These are phyloP conservation scores for Scedosporium boydii DNA, from an alignment of 2,329 filamentous ascomycete genomes.

Conservation along the genomic window DNA sequence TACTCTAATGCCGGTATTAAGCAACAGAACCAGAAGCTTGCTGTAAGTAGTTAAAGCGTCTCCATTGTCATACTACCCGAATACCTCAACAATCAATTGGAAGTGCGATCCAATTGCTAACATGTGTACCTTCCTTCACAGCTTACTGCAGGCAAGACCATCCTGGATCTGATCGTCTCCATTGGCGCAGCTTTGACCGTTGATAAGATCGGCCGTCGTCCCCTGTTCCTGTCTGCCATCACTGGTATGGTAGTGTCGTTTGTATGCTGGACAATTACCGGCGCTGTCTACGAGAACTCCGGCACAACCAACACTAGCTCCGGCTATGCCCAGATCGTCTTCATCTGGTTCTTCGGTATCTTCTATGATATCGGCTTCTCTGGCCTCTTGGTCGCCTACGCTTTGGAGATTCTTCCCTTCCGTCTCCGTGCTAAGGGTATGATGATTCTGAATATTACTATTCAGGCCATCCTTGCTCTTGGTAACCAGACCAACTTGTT, in stretches of 20 bases:
- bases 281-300: constrained; percentile 41
- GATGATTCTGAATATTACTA: constrained; percentile 56
- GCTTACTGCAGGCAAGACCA: constrained; percentile 45
- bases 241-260: constrained; percentile 39
- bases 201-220: constrained; percentile 41
- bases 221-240: constrained; percentile 41
- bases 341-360: constrained; percentile 50
- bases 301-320: constrained; percentile 31
- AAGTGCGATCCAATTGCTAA: background rate
- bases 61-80: background rate
- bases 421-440: constrained; percentile 48
- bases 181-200: constrained; percentile 41
- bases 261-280: constrained; percentile 40
- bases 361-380: constrained; percentile 53
- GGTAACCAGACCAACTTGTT: constrained; percentile 55
- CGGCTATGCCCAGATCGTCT: constrained; percentile 45
- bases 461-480: constrained; percentile 52
- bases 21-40: constrained; percentile 45
- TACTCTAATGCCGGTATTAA: constrained; percentile 53
- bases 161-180: constrained; percentile 48
- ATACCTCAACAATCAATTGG: too few relatives aligned
- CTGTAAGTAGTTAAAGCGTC: constrained; percentile 21
- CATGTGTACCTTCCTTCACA: constrained; percentile 4
- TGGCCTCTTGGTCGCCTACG: constrained; percentile 47
- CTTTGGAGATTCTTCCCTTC: constrained; percentile 50